phyloP scores from a whole-genome alignment of 441 rosid species.

The Hura crepitans region DNA sequence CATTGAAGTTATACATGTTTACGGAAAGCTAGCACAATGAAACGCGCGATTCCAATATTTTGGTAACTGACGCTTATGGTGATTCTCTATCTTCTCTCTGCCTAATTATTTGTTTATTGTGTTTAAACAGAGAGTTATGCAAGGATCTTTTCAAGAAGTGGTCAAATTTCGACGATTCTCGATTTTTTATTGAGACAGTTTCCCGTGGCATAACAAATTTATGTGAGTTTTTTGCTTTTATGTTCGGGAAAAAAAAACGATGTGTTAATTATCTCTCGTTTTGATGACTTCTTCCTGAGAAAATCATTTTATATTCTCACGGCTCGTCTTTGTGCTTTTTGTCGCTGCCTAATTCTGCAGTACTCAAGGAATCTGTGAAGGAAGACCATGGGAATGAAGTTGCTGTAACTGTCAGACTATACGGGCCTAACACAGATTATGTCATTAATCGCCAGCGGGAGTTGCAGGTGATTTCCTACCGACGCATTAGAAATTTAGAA shows the following conservation, averaged over 20 bases:
- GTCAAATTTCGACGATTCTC: constrained; percentile 60
- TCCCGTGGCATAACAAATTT: constrained; percentile 97
- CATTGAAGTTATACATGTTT: not conserved
- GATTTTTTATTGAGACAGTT: constrained; percentile 65
- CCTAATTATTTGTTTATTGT: not conserved
- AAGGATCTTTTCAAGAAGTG: constrained; percentile 82
- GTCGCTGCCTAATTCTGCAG: constrained; percentile 33
- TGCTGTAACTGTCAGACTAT: constrained; percentile 70
- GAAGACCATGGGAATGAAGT: constrained; percentile 48
- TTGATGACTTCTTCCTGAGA: not conserved
- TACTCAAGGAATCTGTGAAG: constrained; percentile 79
- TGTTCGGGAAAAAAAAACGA: too few relatives aligned
- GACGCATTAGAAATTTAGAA: not conserved
- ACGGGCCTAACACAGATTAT: constrained; percentile 91
- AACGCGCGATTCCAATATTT: not conserved
- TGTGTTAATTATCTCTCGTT: not conserved
- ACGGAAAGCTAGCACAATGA: not conserved
- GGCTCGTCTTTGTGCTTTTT: not conserved
- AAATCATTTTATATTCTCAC: not conserved
- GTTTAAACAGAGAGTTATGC: constrained; percentile 53
- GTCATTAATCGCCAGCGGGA: constrained; percentile 84
- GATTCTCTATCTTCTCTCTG: not conserved
- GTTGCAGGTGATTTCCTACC: constrained; percentile 44
- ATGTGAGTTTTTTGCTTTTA: constrained; percentile 39
- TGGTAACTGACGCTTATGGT: not conserved